A percentile compares a stretch with the other conserved stretches of the same genome.
phyloP scores from a whole-genome alignment of 2,329 filamentous ascomycete genomes.

The Lachnellula occidentalis region DNA sequence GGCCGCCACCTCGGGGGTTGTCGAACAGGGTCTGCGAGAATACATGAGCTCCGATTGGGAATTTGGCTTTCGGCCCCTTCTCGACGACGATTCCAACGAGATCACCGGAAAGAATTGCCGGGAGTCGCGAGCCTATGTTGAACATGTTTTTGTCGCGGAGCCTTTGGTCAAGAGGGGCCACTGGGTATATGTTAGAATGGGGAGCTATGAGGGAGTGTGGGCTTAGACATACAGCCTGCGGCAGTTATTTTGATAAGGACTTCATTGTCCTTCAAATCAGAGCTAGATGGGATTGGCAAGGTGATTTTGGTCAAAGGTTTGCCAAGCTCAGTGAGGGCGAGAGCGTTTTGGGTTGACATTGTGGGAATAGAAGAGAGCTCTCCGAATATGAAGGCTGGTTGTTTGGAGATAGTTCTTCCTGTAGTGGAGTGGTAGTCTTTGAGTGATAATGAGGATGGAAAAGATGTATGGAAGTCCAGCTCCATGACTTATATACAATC shows the following conservation, averaged over 20 bases:
- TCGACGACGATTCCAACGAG: background rate
- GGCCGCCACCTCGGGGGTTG: background rate
- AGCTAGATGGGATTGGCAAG: background rate
- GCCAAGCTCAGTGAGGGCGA: background rate
- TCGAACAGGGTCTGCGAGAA: background rate
- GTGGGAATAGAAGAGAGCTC: no score
- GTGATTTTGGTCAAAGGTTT: background rate
- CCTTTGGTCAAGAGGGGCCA: background rate
- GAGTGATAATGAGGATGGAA: no score
- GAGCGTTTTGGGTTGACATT: background rate
- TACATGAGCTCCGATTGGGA: background rate
- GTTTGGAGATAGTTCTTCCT: no score
- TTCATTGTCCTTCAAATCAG: background rate
- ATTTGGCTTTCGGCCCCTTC: background rate
- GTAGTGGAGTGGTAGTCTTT: no score
- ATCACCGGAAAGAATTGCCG: background rate
- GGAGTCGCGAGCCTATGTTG: background rate
- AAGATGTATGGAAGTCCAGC: no score
- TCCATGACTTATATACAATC: no score
- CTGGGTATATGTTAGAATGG: background rate
- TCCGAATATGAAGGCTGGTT: no score
- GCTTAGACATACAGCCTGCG: background rate
- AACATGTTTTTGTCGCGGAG: background rate
- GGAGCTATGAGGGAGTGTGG: background rate
- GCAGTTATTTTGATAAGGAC: background rate